Base-by-base conservation (phyloP, 257 asterid species). In the Oldenlandia corymbosa region DNA sequence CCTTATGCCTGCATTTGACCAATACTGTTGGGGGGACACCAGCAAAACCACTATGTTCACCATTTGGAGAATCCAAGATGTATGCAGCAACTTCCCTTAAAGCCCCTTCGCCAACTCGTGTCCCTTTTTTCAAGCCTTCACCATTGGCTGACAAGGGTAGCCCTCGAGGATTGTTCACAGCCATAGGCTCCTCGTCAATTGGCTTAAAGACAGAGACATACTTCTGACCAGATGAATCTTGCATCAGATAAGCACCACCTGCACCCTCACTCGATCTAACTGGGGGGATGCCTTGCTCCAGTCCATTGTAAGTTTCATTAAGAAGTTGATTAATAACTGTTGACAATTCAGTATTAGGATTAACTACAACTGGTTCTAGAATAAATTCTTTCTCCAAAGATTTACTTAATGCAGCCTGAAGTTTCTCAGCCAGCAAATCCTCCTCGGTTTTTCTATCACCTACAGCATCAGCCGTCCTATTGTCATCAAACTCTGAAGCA, bases 51-150 rank as follows among this genome's bases (percentile, higher is more conserved):
- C 68, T 78, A 14, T 72, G 73, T 50, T 86, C 88, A 20, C 77
- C 73, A 36, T 14, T 67, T 10, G 86, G 91, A 75, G 84, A 85
- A 68, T 88, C 95, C 80, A 88, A 72, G 62, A 88, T 76, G 67
- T 85, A 88, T 0, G 91, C 95, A 3, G 94, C 91, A 64, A 88
- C 94, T 79, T 88, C 95, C 78, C 94, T 71, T 0, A 83, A 9
- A 0, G 94, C 95, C 73, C 95, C 91, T 78, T 85, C 91, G 56
- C 96, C 91, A 23, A 81, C 96, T 39, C 89, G 78, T 7, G 94
- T 88, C 50, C 95, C 95, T 69, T 75, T 88, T 80, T 85, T 88
- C 73, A 88, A 65, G 42, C 96, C 96, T 71, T 85, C 96, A 11
- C 96, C 94, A 47, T 75, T 58, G 6, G 72, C 48, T 16, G 94